These are phyloP conservation scores for Citeromyces hawaiiensis DNA, from an alignment of 1,139 yeast species.

Conservation along the genomic window DNA sequence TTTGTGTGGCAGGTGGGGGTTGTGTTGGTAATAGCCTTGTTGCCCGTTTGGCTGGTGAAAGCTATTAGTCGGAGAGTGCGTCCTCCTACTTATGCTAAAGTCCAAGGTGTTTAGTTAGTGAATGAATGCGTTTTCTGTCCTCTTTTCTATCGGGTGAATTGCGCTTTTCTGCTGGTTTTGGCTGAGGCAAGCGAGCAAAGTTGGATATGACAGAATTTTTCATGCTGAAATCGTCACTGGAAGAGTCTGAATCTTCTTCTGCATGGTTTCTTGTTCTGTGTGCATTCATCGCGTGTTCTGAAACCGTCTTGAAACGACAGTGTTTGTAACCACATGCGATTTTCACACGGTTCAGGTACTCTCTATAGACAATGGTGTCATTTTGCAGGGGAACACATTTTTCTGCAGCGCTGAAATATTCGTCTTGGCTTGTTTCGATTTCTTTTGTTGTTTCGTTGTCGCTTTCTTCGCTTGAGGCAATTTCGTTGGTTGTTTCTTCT, in stretches of 20 bases:
- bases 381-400: neutral
- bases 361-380: neutral
- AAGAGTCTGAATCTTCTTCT: neutral
- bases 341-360: neutral
- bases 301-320: neutral
- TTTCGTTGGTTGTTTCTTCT: too few species aligned
- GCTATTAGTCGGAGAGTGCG: slow-evolving; percentile 60
- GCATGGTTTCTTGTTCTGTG: neutral
- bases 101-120: slow-evolving; percentile 42
- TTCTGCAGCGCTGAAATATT: neutral
- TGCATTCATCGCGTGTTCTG: neutral
- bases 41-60: slow-evolving; percentile 86
- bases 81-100: slow-evolving; percentile 98
- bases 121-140: slow-evolving; percentile 1
- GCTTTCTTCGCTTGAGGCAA: too few species aligned
- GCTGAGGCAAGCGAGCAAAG: neutral
- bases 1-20: slow-evolving; percentile 62
- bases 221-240: neutral
- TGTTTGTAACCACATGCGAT: neutral
- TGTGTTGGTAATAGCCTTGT: slow-evolving; percentile 55
- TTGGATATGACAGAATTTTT: neutral
- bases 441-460: neutral
- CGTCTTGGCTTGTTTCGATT: neutral
- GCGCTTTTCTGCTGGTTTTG: neutral
- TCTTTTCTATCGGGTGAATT: neutral